Evolutionary conservation across 1,284 basidiomycete genomes (phyloP).

Genomic region (Ceratobasidium papillatum): DNA sequence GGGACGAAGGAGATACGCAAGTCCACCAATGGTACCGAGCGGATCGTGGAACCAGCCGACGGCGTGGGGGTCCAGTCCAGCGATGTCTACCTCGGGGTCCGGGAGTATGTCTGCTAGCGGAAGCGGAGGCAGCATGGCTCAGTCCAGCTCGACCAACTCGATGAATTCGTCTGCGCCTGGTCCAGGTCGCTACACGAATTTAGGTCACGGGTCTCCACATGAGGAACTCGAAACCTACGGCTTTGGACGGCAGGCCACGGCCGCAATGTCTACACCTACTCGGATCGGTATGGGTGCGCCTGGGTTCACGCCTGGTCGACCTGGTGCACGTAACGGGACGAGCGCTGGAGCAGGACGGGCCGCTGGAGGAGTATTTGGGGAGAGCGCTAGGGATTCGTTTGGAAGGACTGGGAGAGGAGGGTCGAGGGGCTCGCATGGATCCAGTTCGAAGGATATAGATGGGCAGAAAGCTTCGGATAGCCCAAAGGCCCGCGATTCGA

Average conservation of each 20-base stretch:
- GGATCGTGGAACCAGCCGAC: constrained; percentile 8
- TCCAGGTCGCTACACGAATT: neutral
- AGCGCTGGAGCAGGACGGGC: neutral
- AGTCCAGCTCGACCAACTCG: constrained; percentile 4
- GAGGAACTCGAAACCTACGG: constrained; percentile 13
- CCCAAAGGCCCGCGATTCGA: neutral
- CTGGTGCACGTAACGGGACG: neutral
- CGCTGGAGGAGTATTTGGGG: constrained; percentile 22
- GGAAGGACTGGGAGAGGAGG: constrained; percentile 12
- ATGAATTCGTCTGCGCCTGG: neutral
- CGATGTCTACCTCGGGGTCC: constrained; percentile 6
- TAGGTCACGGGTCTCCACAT: neutral
- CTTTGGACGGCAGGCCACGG: constrained; percentile 29
- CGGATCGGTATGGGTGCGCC: neutral
- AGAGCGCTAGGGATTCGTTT: constrained; percentile 17
- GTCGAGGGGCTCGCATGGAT: neutral
- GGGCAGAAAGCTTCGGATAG: neutral
- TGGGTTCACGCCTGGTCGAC: constrained; percentile 5
- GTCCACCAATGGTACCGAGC: constrained; percentile 25
- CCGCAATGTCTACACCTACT: neutral
- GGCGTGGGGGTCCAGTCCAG: constrained; percentile 8
- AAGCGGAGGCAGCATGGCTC: neutral
- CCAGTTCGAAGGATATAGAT: neutral
- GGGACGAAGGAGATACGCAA: constrained; percentile 25
- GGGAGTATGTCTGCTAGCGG: neutral